A percentile compares a stretch with the other conserved stretches of the same genome.
Evolutionary conservation across 108 stramenopile species (phyloP).

Genomic region (Nannochloropsis salina): DNA sequence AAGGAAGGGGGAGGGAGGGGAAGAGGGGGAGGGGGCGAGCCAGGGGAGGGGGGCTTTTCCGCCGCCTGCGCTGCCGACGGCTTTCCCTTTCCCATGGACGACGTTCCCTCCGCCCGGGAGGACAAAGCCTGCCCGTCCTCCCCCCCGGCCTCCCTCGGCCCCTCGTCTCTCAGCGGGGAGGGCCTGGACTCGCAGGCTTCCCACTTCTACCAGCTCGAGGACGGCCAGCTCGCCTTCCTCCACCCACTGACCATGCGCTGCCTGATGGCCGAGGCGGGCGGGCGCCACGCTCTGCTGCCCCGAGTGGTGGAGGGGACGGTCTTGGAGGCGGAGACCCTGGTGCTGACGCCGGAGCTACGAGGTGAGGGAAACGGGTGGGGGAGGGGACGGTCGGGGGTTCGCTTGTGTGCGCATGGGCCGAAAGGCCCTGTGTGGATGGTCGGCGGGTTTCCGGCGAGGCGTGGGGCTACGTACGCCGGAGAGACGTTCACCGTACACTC

Average conservation of each 20-base stretch:
- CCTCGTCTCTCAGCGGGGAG: not conserved
- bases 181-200: not conserved
- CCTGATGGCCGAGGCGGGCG: slow-evolving; percentile 32
- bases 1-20: not conserved
- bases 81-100: not conserved
- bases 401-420: too few species aligned
- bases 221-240: slow-evolving; percentile 45
- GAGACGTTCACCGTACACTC: too few species aligned
- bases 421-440: too few species aligned
- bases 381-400: too few species aligned
- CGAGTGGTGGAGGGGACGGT: not conserved
- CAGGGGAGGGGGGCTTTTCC: not conserved
- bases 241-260: slow-evolving; percentile 46
- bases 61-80: not conserved
- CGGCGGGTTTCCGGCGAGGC: too few species aligned
- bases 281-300: not conserved
- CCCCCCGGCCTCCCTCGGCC: not conserved
- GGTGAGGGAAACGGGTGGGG: not conserved
- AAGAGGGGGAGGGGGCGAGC: not conserved
- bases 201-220: slow-evolving; percentile 31
- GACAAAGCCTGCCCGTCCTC: not conserved
- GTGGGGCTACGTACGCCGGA: too few species aligned
- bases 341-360: not conserved
- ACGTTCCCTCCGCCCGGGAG: not conserved
- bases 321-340: not conserved